Evolutionary conservation across 2,329 filamentous ascomycete species (phyloP).

Genomic region (Neonectria ditissima): DNA sequence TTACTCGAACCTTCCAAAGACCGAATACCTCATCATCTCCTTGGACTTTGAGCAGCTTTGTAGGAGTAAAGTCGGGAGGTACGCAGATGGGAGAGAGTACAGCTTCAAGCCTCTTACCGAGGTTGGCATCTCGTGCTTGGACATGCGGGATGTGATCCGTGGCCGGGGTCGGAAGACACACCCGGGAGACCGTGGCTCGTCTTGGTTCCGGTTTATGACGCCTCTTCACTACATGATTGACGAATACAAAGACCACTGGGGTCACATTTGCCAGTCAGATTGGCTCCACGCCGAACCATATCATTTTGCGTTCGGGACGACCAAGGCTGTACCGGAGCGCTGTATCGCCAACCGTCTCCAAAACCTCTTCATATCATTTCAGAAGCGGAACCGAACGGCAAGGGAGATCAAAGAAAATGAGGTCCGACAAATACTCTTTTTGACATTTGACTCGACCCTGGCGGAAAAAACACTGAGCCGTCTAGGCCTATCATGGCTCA

Average conservation of each 20-base stretch:
- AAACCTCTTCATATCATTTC: slow-evolving; percentile 3
- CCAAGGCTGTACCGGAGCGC: slow-evolving; percentile 13
- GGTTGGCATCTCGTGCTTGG: slow-evolving; percentile 23
- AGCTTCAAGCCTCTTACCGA: slow-evolving; percentile 25
- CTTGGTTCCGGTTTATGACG: slow-evolving; percentile 34
- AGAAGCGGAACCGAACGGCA: slow-evolving; percentile 21
- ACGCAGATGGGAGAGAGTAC: slow-evolving; percentile 4
- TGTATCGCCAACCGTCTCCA: slow-evolving; percentile 9
- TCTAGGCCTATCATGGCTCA: slow-evolving; percentile 21
- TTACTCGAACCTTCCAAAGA: slow-evolving; percentile 4
- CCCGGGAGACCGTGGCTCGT: slow-evolving; percentile 30
- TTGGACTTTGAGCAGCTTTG: slow-evolving; percentile 28
- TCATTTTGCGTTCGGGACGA: slow-evolving; percentile 34
- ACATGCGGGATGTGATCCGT: slow-evolving; percentile 28
- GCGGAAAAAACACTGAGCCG: slow-evolving; percentile 14
- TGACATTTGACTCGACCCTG: slow-evolving; percentile 19
- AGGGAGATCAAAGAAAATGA: slow-evolving; percentile 6
- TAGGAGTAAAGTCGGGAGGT: slow-evolving; percentile 1
- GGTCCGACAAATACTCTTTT: slow-evolving; percentile 28
- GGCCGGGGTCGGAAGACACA: background rate
- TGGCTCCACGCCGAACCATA: slow-evolving; percentile 20
- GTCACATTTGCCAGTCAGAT: slow-evolving; percentile 14
- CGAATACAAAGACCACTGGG: slow-evolving; percentile 28
- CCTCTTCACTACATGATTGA: slow-evolving; percentile 27
- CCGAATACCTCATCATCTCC: slow-evolving; percentile 26